Evolutionary conservation across 1,284 basidiomycete species (phyloP), one percentile per base, ranked within the genome.

Genomic region (Agroathelia rolfsii): DNA sequence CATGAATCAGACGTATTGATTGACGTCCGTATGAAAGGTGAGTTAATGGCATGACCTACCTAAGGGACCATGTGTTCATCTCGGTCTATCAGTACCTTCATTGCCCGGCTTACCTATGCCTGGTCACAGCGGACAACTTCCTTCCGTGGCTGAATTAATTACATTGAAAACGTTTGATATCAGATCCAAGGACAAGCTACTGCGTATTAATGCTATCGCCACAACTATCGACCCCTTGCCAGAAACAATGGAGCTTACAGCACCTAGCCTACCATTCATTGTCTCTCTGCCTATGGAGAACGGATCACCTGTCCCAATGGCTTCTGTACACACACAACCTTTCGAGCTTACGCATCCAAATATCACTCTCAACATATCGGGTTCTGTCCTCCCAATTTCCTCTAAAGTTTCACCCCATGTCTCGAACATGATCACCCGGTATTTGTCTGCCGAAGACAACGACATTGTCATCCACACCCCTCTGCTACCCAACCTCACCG

Each of bases 21-120:
- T 2, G 52, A 49, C 6, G 44, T 80, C 17, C 61, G 53, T 26
- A 39, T 79, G 28, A 62, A 65, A 36, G 62, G 79, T 81, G 45
- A 37, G 76, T 61, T n/a, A n/a, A n/a, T n/a, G n/a, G n/a, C n/a
- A n/a, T n/a, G n/a, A n/a, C n/a, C n/a, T n/a, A n/a, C n/a, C n/a
- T n/a, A n/a, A n/a, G n/a, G n/a, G n/a, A n/a, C n/a, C n/a, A n/a
- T n/a, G n/a, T n/a, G n/a, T n/a, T n/a, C n/a, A n/a, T 24, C 19
- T 39, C 0, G n/a, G n/a, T n/a, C n/a, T n/a, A n/a, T n/a, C 41
- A 84, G 80, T 84, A 17, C 77, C 78, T 7, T 48, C 58, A 5
- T 42, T 84, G 10, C 76, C 78, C 32, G 77, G 77, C 3, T 53
- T 83, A 9, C 80, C 81, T 6, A 50, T 53, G n/a, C 73, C 76